Percentiles rank a stretch among this genome's conserved stretches.
Conservation (phyloP, 345 rosid genomes). For the Xanthoceras sorbifolium region DNA sequence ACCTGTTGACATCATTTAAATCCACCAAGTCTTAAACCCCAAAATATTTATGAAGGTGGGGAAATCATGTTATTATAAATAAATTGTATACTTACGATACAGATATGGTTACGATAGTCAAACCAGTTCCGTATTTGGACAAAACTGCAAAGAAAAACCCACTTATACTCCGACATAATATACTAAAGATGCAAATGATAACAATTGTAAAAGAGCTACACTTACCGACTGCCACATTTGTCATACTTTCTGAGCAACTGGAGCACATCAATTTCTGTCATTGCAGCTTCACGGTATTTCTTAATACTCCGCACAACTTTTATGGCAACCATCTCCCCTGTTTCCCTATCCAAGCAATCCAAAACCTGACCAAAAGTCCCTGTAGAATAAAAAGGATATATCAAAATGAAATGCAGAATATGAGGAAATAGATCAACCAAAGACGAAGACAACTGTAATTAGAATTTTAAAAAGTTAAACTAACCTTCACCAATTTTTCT, state of each 20-base stretch:
- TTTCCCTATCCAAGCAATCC: slow-evolving; percentile 78
- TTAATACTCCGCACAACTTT: slow-evolving; percentile 66
- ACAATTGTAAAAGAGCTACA: slow-evolving; percentile 1
- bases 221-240: slow-evolving; percentile 58
- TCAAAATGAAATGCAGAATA: neutral
- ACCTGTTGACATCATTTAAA: slow-evolving; percentile 59
- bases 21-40: slow-evolving; percentile 37
- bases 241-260: slow-evolving; percentile 59
- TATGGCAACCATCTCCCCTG: slow-evolving; percentile 62
- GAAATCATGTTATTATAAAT: slow-evolving; percentile 22
- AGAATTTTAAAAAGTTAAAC: slow-evolving; percentile 15
- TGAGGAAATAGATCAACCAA: neutral
- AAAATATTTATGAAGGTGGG: slow-evolving; percentile 22
- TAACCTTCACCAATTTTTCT: slow-evolving; percentile 74
- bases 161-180: slow-evolving; percentile 25
- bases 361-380: slow-evolving; percentile 80
- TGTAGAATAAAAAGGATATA: slow-evolving; percentile 29
- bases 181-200: slow-evolving; percentile 1
- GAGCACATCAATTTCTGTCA: slow-evolving; percentile 65
- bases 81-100: slow-evolving; percentile 56
- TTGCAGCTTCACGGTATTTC: slow-evolving; percentile 69
- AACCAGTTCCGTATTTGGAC: slow-evolving; percentile 65
- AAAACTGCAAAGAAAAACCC: slow-evolving; percentile 53
- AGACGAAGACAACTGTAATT: neutral
- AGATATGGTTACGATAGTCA: slow-evolving; percentile 69